Conservation (phyloP, 169 alveolate genomes). For the Besnoitia besnoiti region DNA sequence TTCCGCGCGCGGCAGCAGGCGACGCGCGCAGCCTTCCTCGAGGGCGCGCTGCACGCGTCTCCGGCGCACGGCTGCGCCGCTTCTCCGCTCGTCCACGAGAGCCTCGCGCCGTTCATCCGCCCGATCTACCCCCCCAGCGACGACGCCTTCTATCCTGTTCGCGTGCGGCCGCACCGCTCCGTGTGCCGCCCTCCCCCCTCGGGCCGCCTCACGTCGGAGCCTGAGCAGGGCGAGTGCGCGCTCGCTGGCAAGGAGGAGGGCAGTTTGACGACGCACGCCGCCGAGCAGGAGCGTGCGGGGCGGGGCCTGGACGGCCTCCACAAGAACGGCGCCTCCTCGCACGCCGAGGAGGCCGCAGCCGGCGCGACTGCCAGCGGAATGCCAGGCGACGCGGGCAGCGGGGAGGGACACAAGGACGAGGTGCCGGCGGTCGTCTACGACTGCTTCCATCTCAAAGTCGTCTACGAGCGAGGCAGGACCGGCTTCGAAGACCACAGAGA, state of each 20-base stretch:
- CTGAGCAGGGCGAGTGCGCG: background rate
- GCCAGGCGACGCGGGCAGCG: background rate
- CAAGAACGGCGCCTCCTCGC: background rate
- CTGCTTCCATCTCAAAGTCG: conserved; percentile 87
- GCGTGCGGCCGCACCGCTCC: background rate
- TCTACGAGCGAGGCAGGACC: conserved; percentile 90
- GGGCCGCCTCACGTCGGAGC: no score
- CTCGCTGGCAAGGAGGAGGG: no score
- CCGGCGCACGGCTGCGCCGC: background rate
- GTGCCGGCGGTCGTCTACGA: conserved; percentile 80
- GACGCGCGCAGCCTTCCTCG: background rate
- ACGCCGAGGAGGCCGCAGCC: no score
- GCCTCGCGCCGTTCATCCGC: background rate
- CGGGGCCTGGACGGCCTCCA: background rate
- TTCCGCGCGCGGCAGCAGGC: conserved; percentile 49
- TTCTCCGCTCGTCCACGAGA: background rate
- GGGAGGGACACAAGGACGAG: background rate
- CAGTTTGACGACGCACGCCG: no score
- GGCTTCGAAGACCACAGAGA: conserved; percentile 92
- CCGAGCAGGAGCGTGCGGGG: background rate
- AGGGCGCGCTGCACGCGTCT: background rate
- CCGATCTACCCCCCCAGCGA: background rate
- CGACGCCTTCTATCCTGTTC: conserved; percentile 5
- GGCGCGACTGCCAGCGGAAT: no score
- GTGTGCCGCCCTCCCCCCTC: background rate